phyloP scores from a whole-genome alignment of 345 rosid species.

The Carallia brachiata region DNA sequence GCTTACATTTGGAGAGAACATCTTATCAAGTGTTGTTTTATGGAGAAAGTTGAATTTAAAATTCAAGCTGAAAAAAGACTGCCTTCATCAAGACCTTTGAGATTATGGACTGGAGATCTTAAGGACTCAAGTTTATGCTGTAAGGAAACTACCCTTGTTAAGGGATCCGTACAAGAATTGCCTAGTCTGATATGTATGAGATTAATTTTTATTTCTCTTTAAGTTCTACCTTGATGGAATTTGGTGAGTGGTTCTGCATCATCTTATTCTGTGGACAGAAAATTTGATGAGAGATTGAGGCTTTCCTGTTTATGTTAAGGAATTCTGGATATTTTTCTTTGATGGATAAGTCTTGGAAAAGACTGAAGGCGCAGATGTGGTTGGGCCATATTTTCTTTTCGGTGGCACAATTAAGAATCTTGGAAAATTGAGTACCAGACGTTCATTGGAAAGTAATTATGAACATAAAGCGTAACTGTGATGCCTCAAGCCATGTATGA shows the following conservation, averaged over 20 bases:
- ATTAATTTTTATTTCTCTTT: slow-evolving; percentile 29
- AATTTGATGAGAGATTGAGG: slow-evolving; percentile 9
- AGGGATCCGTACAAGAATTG: slow-evolving; percentile 36
- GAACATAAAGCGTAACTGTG: neutral
- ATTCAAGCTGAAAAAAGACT: slow-evolving; percentile 23
- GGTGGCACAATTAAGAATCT: neutral
- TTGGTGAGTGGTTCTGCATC: slow-evolving; percentile 8
- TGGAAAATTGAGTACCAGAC: slow-evolving; percentile 5
- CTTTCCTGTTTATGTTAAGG: slow-evolving; percentile 11
- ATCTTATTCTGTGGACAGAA: slow-evolving; percentile 2
- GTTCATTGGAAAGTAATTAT: slow-evolving; percentile 4
- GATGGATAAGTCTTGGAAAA: slow-evolving; percentile 8
- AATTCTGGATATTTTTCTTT: slow-evolving; percentile 7
- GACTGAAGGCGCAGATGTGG: slow-evolving; percentile 4
- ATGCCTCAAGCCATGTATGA: neutral
- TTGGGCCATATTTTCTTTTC: slow-evolving; percentile 6
- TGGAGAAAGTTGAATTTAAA: slow-evolving; percentile 19
- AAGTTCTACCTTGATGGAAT: slow-evolving; percentile 17
- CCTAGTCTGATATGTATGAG: slow-evolving; percentile 40
- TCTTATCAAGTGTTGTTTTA: slow-evolving; percentile 24
- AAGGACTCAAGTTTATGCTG: slow-evolving; percentile 32
- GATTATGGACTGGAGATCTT: slow-evolving; percentile 29
- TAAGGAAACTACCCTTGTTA: slow-evolving; percentile 34
- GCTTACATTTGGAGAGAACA: slow-evolving; percentile 35
- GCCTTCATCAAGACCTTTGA: slow-evolving; percentile 32